Evolutionary conservation across 257 asterid genomes (phyloP).

Genomic region (Rhazya stricta): DNA sequence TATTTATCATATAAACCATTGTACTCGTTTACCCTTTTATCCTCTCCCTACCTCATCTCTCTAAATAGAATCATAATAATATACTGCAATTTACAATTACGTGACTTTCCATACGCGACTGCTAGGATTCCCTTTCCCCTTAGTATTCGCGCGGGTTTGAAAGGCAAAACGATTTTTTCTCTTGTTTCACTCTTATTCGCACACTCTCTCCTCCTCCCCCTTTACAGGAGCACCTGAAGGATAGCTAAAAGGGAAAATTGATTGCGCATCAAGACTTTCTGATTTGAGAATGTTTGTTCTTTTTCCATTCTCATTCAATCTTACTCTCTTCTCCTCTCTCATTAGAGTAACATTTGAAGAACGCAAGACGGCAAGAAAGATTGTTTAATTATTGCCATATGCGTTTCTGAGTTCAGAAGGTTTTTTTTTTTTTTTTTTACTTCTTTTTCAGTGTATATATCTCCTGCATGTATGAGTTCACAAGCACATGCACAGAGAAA

Average conservation of each 20-base stretch:
- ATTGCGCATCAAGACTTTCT: neutral
- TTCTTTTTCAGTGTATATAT: neutral
- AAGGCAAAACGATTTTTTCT: conserved; percentile 2
- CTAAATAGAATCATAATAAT: too few species aligned
- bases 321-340: neutral
- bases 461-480: neutral
- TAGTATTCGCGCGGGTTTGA: conserved; percentile 4
- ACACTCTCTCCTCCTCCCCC: neutral
- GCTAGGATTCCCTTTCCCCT: neutral
- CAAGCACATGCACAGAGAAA: neutral
- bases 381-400: neutral
- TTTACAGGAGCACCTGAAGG: neutral
- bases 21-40: too few species aligned
- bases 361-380: neutral
- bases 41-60: too few species aligned
- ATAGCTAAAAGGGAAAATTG: too few species aligned
- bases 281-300: neutral
- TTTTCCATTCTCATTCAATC: neutral
- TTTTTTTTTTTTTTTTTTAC: neutral
- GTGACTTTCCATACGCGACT: too few species aligned
- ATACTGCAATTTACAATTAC: too few species aligned
- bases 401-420: conserved; percentile 4
- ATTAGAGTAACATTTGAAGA: neutral
- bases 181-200: neutral
- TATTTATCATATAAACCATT: too few species aligned